Base-by-base conservation (phyloP, 768 basidiomycete species). In the Nevesoporus exiguus region DNA sequence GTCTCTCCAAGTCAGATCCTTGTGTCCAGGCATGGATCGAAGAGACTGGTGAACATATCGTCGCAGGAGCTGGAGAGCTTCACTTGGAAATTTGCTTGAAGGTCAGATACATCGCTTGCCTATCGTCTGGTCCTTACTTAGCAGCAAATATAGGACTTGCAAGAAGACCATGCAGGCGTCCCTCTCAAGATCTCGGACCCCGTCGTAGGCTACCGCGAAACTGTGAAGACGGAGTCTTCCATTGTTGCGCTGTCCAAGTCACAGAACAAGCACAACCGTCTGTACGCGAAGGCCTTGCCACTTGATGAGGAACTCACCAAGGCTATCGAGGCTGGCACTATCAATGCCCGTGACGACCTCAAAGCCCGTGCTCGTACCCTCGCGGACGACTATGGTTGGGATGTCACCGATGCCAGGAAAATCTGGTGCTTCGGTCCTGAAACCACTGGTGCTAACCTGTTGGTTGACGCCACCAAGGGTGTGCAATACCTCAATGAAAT, bases 341-440 rank as follows among this genome's bases (percentile, higher is more conserved):
- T 99, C 72, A 88, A 63, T 73, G 70, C 97, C 50, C 90, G 97
- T 71, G 97, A 99, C 74, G 97, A 99, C 83, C 94, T 92, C 83
- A 98, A 98, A 79, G 73, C 82, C 63, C 93, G 97, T 61, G 97
- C 95, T 48, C 93, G 97, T 77, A 68, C 91, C 67, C 84, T 99
- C 61, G 97, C 97, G 57, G 97, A 99, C 71, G 94, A 98, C 61
- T 88, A 77, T 70, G 93, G 93, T 51, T 98, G 97, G 97, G 97
- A 99, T 72, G 95, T 98, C 62, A 97, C 97, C 57, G 97, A 99
- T 67, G 97, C 97, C 64, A 83, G 97, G 69, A 98, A 97, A 83
- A 98, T 99, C 70, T 99, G 97, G 97, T 93, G 91, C 76, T 99
- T 99, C 81, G 97, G 96, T 65, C 97, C 97, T 59, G 97, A 99